phyloP scores from a whole-genome alignment of 2,329 filamentous ascomycete genomes.

The Biscogniauxia mediterranea region DNA sequence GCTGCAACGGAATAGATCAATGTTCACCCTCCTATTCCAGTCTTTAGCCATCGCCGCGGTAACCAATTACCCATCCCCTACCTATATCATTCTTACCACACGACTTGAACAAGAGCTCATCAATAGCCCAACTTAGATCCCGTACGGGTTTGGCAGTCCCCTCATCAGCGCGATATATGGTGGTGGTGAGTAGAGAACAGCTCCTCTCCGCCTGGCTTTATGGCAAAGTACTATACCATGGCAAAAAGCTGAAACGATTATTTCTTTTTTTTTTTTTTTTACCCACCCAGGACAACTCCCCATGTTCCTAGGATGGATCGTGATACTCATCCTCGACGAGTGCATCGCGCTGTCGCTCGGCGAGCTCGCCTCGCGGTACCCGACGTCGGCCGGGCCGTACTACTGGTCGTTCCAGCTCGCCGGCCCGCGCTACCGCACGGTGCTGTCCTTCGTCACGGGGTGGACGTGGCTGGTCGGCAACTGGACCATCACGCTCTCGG shows the following conservation, averaged over 20 bases:
- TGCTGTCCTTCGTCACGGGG: slow-evolving; percentile 51
- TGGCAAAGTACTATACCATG: too few relatives aligned
- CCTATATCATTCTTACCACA: not conserved
- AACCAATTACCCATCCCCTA: slow-evolving; percentile 10
- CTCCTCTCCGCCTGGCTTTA: not conserved
- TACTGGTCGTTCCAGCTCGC: slow-evolving; percentile 54
- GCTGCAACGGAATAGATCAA: slow-evolving; percentile 56
- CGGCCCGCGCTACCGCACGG: slow-evolving; percentile 38
- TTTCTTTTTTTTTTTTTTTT: too few relatives aligned
- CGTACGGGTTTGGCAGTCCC: slow-evolving; percentile 46
- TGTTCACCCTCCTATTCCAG: slow-evolving; percentile 60
- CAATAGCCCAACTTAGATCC: slow-evolving; percentile 45
- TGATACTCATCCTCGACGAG: slow-evolving; percentile 52
- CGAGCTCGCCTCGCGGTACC: slow-evolving; percentile 51
- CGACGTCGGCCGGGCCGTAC: slow-evolving; percentile 51
- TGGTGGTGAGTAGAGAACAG: slow-evolving; percentile 29
- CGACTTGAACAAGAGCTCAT: not conserved
- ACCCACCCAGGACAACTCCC: slow-evolving; percentile 44
- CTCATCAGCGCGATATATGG: slow-evolving; percentile 39
- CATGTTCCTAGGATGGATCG: slow-evolving; percentile 57
- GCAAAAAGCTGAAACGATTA: slow-evolving; percentile 5
- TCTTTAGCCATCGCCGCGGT: slow-evolving; percentile 57
- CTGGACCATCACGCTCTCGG: slow-evolving; percentile 51
- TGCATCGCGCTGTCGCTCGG: slow-evolving; percentile 50
- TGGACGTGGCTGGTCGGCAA: slow-evolving; percentile 54